Conservation (phyloP, 2,329 filamentous ascomycete genomes). For the Aureobasidium sp. region DNA sequence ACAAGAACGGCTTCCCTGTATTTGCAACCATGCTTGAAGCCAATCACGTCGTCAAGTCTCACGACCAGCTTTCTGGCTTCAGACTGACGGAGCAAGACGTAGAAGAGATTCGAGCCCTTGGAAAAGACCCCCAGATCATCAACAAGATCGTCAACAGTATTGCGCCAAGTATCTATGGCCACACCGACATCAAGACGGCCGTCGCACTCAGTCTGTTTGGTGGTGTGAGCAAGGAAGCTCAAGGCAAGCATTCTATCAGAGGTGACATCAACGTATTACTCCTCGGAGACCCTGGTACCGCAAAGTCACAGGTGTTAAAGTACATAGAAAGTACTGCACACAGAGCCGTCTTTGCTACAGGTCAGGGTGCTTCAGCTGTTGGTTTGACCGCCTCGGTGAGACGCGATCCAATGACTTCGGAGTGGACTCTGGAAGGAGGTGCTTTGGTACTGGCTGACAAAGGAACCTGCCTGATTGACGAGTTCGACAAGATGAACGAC, state of each 20-base stretch:
- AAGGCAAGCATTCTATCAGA: conserved; percentile 81
- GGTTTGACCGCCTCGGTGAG: conserved; percentile 96
- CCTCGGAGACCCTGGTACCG: conserved; percentile 92
- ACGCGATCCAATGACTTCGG: conserved; percentile 86
- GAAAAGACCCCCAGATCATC: conserved; percentile 81
- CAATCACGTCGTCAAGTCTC: conserved; percentile 93
- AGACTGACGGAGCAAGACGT: conserved; percentile 92
- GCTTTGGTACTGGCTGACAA: conserved; percentile 91
- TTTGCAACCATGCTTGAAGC: conserved; percentile 97
- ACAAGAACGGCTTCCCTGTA: conserved; percentile 96
- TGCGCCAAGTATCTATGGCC: conserved; percentile 94
- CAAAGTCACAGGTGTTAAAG: conserved; percentile 95
- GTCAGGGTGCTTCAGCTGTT: conserved; percentile 92
- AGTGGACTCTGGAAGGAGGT: conserved; percentile 96
- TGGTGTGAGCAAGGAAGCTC: conserved; percentile 85
- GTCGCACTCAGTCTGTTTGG: conserved; percentile 91
- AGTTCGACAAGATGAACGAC: conserved; percentile 99
- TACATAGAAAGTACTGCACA: conserved; percentile 98
- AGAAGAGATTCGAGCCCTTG: conserved; percentile 78
- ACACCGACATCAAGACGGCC: conserved; percentile 94
- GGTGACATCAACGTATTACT: conserved; percentile 97
- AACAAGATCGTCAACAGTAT: conserved; percentile 92
- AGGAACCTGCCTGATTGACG: conserved; percentile 92
- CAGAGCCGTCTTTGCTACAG: conserved; percentile 92
- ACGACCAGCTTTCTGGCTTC: conserved; percentile 96